Evolutionary conservation across 768 basidiomycete species (phyloP).

Genomic region (Fomitopsis serialis): DNA sequence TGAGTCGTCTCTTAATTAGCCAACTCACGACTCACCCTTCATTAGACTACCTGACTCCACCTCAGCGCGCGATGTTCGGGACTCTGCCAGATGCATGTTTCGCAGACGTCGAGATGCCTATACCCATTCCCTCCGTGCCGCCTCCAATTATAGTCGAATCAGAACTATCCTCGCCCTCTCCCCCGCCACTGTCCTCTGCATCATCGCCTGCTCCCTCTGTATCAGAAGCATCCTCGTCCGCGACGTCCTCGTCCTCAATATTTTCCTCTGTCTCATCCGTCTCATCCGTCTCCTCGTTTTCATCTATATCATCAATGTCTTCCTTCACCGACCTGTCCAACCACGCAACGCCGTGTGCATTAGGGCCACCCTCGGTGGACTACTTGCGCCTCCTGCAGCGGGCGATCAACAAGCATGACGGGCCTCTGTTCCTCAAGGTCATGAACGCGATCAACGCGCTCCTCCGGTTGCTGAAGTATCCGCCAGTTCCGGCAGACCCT

Average conservation of each 20-base stretch:
- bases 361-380: conserved; percentile 22
- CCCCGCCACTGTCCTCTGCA: conserved; percentile 1
- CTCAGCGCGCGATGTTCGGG: conserved; percentile 64
- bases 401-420: conserved; percentile 64
- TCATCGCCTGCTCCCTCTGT: conserved; percentile 15
- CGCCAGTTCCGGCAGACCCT: conserved; percentile 44
- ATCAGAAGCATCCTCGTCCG: conserved; percentile 30
- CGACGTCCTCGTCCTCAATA: conserved; percentile 34
- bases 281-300: conserved; percentile 29
- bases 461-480: conserved; percentile 63
- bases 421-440: conserved; percentile 63
- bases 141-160: not conserved
- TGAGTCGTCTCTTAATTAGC: not conserved
- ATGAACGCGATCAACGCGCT: conserved; percentile 59
- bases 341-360: not conserved
- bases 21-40: not conserved
- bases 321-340: conserved; percentile 22
- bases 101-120: conserved; percentile 15
- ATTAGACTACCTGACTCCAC: conserved; percentile 61
- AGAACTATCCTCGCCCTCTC: conserved; percentile 8
- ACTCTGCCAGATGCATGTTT: conserved; percentile 44
- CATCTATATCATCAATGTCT: conserved; percentile 25
- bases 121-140: not conserved
- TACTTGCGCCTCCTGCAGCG: conserved; percentile 61
- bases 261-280: conserved; percentile 26